Evolutionary conservation across 2,329 filamentous ascomycete genomes (phyloP), one percentile per base, ranked within the genome.

Genomic region (Scopulariopsis brevicaulis): DNA sequence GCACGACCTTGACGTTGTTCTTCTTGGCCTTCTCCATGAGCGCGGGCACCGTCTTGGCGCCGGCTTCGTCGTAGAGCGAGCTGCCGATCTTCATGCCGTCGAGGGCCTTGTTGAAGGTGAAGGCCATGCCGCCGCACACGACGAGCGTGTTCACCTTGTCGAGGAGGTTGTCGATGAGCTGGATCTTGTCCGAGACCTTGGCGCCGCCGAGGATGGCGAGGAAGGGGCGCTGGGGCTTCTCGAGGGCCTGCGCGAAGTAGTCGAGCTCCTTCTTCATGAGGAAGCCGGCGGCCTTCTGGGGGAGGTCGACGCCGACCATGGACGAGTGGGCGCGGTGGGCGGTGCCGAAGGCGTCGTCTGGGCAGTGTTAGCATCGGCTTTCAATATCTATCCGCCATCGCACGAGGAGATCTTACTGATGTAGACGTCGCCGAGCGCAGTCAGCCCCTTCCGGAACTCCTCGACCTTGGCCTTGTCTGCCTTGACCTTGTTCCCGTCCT

Each of bases 191-290:
- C 52, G 90, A 95, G 65, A 99, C 91, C 84, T 99, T 99, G 73
- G 94, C 91, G 66, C 94, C 94, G 67, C 94, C 94, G 57, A 99
- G 89, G 71, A 99, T 99, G 72, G 94, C 95, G 58, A 99, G 86
- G 89, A 99, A 99, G 61, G 94, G 94, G 59, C 93, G 86, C 78
- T 95, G 82, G 62, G 94, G 94, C 67, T 82, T 85, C 80, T 99
- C 94, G 61, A 99, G 88, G 46, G 91, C 94, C 80, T 96, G 84
- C 64, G 94, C 94, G 71, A 99, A 99, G 86, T 99, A 99, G 72
- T 99, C 94, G 63, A 99, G 88, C 77, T 99, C 94, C 82, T 97
- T 99, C 88, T 99, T 99, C 82, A 99, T 91, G 69, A 99, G 85
- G 86, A 96, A 99, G 62, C 94, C 94, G 59, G 93, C 90, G 11